Percentiles rank a stretch among this genome's conserved stretches.
Evolutionary conservation across 2,329 filamentous ascomycete genomes (phyloP).

Genomic region (Aureobasidium sp.): DNA sequence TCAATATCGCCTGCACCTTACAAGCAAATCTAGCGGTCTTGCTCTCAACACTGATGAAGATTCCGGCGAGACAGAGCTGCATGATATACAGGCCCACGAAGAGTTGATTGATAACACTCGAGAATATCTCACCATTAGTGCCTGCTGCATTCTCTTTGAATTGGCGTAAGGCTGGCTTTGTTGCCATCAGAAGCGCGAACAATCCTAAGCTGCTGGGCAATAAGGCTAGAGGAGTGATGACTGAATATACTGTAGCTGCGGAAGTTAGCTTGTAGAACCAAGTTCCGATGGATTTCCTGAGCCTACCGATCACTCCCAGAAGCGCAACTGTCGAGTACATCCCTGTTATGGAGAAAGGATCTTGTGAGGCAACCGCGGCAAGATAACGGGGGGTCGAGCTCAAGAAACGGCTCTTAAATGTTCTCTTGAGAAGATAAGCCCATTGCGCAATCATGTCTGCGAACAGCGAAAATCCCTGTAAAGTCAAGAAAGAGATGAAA

Average conservation of each 20-base stretch:
- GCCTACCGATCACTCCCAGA: neutral
- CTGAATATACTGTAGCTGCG: neutral
- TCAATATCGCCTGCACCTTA: neutral
- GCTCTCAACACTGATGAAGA: neutral
- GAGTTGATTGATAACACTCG: neutral
- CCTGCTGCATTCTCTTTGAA: neutral
- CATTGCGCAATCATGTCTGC: neutral
- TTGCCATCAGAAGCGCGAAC: neutral
- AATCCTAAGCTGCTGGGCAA: neutral
- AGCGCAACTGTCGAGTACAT: neutral
- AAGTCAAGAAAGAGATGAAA: conserved; percentile 1
- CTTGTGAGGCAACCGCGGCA: neutral
- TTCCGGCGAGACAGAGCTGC: neutral
- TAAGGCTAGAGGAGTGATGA: neutral
- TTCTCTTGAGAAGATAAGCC: neutral
- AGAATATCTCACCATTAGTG: neutral
- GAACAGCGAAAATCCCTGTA: neutral
- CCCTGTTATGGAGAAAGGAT: neutral
- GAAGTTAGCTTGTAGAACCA: neutral
- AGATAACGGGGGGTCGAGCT: neutral
- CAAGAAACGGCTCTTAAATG: neutral
- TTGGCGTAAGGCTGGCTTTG: neutral
- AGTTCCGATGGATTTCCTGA: neutral
- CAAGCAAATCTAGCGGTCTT: neutral
- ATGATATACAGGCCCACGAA: neutral